Conservation (phyloP, 1,284 basidiomycete species). For the Microbotryum saponariae region DNA sequence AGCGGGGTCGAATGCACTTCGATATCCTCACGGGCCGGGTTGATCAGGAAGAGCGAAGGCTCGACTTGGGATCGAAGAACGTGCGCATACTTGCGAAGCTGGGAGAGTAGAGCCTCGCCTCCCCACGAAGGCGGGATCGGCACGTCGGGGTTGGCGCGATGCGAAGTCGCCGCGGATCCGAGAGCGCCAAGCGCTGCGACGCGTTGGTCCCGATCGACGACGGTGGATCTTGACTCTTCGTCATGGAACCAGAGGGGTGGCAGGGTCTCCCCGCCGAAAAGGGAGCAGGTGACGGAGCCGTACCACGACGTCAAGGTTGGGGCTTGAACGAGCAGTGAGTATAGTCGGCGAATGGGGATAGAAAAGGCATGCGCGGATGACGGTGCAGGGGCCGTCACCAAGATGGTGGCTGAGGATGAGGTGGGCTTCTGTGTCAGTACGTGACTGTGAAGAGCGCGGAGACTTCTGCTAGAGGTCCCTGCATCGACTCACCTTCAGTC, state of each 20-base stretch:
- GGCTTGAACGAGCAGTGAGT: constrained; percentile 77
- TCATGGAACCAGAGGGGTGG: constrained; percentile 93
- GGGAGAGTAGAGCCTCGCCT: constrained; percentile 60
- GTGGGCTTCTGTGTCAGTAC: no score
- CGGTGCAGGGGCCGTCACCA: constrained; percentile 8
- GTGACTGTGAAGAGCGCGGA: no score
- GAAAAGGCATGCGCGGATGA: constrained; percentile 77
- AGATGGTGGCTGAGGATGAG: not conserved
- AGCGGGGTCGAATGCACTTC: constrained; percentile 58
- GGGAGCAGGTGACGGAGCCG: constrained; percentile 59
- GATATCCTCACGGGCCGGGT: constrained; percentile 80
- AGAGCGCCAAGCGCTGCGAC: constrained; percentile 23
- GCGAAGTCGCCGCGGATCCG: constrained; percentile 4
- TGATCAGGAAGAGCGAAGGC: constrained; percentile 76
- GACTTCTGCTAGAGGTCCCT: no score
- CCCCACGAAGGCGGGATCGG: constrained; percentile 41
- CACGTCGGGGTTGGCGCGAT: constrained; percentile 6
- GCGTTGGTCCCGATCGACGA: constrained; percentile 35
- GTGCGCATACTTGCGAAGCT: constrained; percentile 59
- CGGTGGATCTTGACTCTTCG: constrained; percentile 71
- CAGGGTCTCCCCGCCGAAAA: constrained; percentile 55
- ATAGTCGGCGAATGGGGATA: constrained; percentile 76
- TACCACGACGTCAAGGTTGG: constrained; percentile 82
- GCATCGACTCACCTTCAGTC: not conserved
- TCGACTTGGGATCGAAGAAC: constrained; percentile 70